phyloP scores from a whole-genome alignment of 768 basidiomycete species.

The Lactifluus rugatus region DNA sequence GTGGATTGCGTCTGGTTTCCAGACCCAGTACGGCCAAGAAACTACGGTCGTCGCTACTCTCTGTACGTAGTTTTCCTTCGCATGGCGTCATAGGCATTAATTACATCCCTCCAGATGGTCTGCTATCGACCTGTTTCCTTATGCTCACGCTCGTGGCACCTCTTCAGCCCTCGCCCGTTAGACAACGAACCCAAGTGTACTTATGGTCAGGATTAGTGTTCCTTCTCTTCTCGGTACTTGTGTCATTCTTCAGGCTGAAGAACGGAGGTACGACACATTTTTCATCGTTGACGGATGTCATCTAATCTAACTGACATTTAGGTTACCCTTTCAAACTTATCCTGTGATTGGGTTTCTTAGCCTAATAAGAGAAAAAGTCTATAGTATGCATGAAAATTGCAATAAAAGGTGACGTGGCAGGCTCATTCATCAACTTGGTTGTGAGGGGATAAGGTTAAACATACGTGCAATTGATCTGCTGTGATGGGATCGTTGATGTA shows the following conservation, averaged over 20 bases:
- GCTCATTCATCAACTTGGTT: constrained; percentile 9
- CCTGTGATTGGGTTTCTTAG: constrained; percentile 33
- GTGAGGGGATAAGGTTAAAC: not conserved
- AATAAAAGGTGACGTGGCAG: not conserved
- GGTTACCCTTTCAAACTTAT: constrained; percentile 78
- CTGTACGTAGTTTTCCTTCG: constrained; percentile 47
- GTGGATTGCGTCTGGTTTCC: constrained; percentile 85
- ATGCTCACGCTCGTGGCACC: constrained; percentile 80
- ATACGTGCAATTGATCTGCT: not conserved
- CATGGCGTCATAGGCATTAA: not conserved
- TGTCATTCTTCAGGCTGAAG: constrained; percentile 85
- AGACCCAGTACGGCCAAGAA: constrained; percentile 89
- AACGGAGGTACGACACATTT: constrained; percentile 51
- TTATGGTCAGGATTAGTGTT: constrained; percentile 78
- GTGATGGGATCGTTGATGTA: not conserved
- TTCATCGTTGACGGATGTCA: not conserved
- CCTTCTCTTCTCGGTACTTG: constrained; percentile 76
- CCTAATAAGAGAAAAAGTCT: constrained; percentile 17
- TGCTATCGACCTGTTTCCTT: constrained; percentile 67
- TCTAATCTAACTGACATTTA: constrained; percentile 24
- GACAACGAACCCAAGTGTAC: constrained; percentile 82
- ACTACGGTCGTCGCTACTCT: constrained; percentile 76
- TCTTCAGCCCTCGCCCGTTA: constrained; percentile 54
- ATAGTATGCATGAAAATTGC: constrained; percentile 11
- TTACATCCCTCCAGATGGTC: constrained; percentile 53